Evolutionary conservation across 2,329 filamentous ascomycete species (phyloP), one percentile per base, ranked within the genome.

Genomic region (Aspergillus hiratsukae): DNA sequence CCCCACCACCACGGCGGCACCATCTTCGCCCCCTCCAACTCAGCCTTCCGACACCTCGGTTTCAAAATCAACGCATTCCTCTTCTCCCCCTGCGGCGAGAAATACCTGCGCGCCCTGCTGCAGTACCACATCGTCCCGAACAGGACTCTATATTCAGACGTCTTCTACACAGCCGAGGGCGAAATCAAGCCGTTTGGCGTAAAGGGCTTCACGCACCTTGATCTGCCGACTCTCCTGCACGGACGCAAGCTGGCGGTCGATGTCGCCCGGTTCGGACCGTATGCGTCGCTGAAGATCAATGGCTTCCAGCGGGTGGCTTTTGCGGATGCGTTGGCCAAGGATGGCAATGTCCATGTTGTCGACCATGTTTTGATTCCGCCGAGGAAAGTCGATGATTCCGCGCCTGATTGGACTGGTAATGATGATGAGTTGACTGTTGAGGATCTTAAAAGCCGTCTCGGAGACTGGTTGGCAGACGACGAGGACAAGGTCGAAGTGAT

Each of bases 301-400:
- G 89, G 86, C 14, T 87, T 86, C 63, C 78, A 81, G 2, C 78
- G 78, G 6, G 88, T 95, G 1, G 77, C 78, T 0, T 76, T 90
- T 6, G 78, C 86, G 60, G 91, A 96, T 68, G 87, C 80, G 0
- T 72, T 94, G 54, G 88, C 87, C 0, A 83, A 81, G 66, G 89
- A 96, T 69, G 92, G 92, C 31, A 91, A 93, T 14, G 83, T 96
- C 40, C 92, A 96, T 55, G 85, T 93, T 17, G 79, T 94, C 0
- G 80, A 82, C 49, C 81, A 81, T 56, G 84, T 96, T 0, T 75
- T 95, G 56, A 84, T 97, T 61, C 92, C 92, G 45, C 90, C 91
- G 1, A 85, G 83, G 73, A 80, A 80, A 59, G 51, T 60, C 45
- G 52, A 49, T 43, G 48, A 55, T 21, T 51, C 41, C 11, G 28